A percentile compares a stretch with the other conserved stretches of the same genome.
Evolutionary conservation across 108 stramenopile genomes (phyloP).

Genomic region (Fragilaria radians): DNA sequence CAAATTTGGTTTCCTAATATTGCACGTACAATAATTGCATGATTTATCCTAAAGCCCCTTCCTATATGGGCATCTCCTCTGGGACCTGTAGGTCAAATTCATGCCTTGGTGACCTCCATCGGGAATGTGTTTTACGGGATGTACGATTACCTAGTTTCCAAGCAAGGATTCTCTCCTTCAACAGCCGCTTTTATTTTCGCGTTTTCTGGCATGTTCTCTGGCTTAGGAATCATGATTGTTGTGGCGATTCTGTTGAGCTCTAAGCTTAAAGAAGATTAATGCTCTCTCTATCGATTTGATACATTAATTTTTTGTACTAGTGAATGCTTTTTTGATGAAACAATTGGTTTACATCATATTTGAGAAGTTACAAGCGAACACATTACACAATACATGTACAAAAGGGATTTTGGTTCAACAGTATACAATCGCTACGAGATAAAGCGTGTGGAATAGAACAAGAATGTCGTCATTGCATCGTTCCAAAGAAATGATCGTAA

Average conservation of each 20-base stretch:
- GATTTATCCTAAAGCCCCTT: slow-evolving; percentile 14
- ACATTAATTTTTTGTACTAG: too few relatives aligned
- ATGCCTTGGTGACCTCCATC: slow-evolving; percentile 38
- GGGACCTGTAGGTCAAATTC: slow-evolving; percentile 72
- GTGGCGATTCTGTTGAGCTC: not conserved
- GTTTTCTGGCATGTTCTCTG: slow-evolving; percentile 4
- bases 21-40: not conserved
- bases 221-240: slow-evolving; percentile 5
- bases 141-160: slow-evolving; percentile 32
- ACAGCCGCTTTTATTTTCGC: slow-evolving; percentile 21
- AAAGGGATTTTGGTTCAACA: too few relatives aligned
- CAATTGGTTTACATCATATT: too few relatives aligned
- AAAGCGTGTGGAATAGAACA: too few relatives aligned
- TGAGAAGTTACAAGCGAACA: too few relatives aligned
- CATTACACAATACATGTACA: too few relatives aligned
- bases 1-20: not conserved
- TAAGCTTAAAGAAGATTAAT: slow-evolving; percentile 10
- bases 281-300: too few relatives aligned
- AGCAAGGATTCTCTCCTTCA: slow-evolving; percentile 31
- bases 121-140: slow-evolving; percentile 36
- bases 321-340: too few relatives aligned
- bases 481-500: slow-evolving; percentile 46
- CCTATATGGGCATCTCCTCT: slow-evolving; percentile 51
- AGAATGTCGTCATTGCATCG: not conserved
- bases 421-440: too few relatives aligned